These are phyloP conservation scores for Suhomyces maxii DNA, from an alignment of 1,139 yeast species.

Conservation along the genomic window DNA sequence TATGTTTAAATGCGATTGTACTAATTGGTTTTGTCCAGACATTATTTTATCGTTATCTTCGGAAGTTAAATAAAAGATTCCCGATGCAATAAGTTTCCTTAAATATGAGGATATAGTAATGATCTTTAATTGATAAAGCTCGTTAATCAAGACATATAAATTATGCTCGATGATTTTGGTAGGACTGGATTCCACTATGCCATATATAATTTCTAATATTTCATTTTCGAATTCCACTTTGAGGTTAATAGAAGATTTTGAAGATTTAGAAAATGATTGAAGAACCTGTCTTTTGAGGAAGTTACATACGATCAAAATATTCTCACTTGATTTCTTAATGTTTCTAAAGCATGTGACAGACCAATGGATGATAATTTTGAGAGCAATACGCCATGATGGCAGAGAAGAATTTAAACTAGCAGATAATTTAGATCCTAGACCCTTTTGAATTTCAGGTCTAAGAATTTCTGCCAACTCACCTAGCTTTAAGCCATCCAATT, in stretches of 20 bases:
- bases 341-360: conserved; percentile 44
- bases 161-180: conserved; percentile 27
- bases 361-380: conserved; percentile 49
- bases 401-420: conserved; percentile 3
- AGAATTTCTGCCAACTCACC: conserved; percentile 32
- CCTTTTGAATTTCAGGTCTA: conserved; percentile 20
- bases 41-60: conserved; percentile 14
- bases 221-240: conserved; percentile 50
- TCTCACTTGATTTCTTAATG: conserved; percentile 29
- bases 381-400: conserved; percentile 40
- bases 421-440: not conserved
- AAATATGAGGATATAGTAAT: conserved; percentile 68
- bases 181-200: conserved; percentile 21
- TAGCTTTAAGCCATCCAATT: conserved; percentile 34
- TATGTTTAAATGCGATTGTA: conserved; percentile 42
- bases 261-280: conserved; percentile 19
- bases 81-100: conserved; percentile 79
- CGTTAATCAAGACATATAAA: conserved; percentile 55
- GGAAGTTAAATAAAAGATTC: conserved; percentile 59
- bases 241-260: conserved; percentile 19
- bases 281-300: conserved; percentile 36
- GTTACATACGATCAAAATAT: conserved; percentile 39
- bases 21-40: conserved; percentile 4
- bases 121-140: conserved; percentile 50
- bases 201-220: conserved; percentile 32